Percentiles rank a stretch among this genome's conserved stretches.
Conservation (phyloP, 306 rosid species). For the Glycine soja region DNA sequence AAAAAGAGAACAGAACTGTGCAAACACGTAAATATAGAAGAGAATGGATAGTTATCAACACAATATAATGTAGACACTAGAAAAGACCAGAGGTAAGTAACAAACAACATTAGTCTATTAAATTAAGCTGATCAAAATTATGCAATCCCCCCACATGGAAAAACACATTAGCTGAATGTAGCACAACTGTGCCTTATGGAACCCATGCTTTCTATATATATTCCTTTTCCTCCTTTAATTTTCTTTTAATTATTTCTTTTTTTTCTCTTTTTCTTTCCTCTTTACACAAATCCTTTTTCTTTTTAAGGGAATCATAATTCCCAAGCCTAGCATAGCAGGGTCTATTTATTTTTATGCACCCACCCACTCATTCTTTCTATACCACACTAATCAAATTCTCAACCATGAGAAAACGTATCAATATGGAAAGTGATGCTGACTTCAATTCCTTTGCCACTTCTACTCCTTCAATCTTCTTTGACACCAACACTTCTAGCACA, state of each 20-base stretch:
- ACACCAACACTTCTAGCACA: conserved; percentile 38
- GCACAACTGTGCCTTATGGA: conserved; percentile 49
- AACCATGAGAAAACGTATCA: conserved; percentile 56
- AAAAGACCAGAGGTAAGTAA: conserved; percentile 43
- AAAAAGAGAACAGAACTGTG: conserved; percentile 29
- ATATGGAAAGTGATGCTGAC: conserved; percentile 64
- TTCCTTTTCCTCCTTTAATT: conserved; percentile 30
- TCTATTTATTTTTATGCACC: conserved; percentile 49
- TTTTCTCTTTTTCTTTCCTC: conserved; percentile 13
- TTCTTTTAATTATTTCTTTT: not conserved
- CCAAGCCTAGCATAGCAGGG: conserved; percentile 34
- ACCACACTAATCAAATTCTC: conserved; percentile 31
- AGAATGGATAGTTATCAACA: conserved; percentile 25
- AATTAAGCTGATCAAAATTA: conserved; percentile 12
- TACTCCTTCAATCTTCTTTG: not conserved
- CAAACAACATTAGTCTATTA: conserved; percentile 3
- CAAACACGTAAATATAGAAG: conserved; percentile 32
- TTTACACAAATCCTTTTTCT: conserved; percentile 36
- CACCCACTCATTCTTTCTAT: conserved; percentile 51
- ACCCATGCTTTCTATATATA: conserved; percentile 51
- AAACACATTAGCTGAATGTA: conserved; percentile 64
- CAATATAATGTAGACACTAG: not conserved
- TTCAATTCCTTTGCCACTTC: conserved; percentile 28
- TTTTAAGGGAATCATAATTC: conserved; percentile 37
- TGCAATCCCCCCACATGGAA: conserved; percentile 70